Conservation (phyloP, 1,139 yeast genomes). For the Yamadazyma blattariae region DNA sequence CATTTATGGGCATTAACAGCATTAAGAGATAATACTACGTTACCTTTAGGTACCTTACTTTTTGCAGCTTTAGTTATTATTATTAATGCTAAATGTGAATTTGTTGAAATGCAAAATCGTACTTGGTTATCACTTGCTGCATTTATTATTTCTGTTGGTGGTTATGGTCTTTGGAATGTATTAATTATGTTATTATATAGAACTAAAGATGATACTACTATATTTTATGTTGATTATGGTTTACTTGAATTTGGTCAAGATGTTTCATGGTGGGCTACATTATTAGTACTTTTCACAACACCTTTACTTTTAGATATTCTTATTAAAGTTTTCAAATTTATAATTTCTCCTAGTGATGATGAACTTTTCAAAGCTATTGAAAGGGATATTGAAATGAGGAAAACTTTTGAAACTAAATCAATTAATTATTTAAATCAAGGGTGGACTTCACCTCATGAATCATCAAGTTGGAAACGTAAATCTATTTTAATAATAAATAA, state of each 20-base stretch:
- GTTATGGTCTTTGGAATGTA: conserved; percentile 86
- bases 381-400: conserved; percentile 62
- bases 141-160: conserved; percentile 71
- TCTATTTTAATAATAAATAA: conserved; percentile 4
- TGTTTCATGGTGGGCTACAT: conserved; percentile 79
- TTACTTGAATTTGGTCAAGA: conserved; percentile 76
- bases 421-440: conserved; percentile 73
- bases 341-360: conserved; percentile 68
- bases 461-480: conserved; percentile 20
- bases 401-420: conserved; percentile 70
- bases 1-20: conserved; percentile 69
- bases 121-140: conserved; percentile 72
- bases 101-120: conserved; percentile 81
- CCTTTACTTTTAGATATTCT: conserved; percentile 68
- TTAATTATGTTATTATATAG: conserved; percentile 69
- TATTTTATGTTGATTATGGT: conserved; percentile 73
- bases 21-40: conserved; percentile 67
- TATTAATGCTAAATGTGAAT: conserved; percentile 74
- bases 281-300: conserved; percentile 53
- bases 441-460: conserved; percentile 64
- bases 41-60: conserved; percentile 75
- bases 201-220: conserved; percentile 52
- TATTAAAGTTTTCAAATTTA: conserved; percentile 53
- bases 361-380: conserved; percentile 79
- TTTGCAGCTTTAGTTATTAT: conserved; percentile 71